phyloP scores from a whole-genome alignment of 176 grass and related monocot genomes.

The Saccharum spontaneum region DNA sequence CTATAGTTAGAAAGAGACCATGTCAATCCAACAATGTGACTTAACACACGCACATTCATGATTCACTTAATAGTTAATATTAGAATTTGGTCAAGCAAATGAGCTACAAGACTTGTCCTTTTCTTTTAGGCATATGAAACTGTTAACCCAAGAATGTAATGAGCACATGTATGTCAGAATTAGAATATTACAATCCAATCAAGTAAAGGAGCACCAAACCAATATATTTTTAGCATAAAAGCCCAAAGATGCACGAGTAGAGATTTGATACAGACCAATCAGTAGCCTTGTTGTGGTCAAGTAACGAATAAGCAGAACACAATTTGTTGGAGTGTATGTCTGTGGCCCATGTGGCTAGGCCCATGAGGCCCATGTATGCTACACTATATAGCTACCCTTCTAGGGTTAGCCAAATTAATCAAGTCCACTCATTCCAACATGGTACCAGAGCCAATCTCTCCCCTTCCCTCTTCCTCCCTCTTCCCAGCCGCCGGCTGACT shows the following conservation, averaged over 20 bases:
- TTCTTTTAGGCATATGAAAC: not conserved
- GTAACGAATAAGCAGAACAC: no score
- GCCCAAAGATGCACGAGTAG: not conserved
- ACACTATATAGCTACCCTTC: no score
- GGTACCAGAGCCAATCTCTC: no score
- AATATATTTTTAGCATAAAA: not conserved
- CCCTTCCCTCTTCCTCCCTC: no score
- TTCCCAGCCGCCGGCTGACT: no score
- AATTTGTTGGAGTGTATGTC: no score
- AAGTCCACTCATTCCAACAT: no score
- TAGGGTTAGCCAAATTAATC: no score
- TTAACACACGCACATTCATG: not conserved
- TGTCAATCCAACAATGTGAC: slow-evolving; percentile 19
- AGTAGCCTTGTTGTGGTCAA: not conserved
- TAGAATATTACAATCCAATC: not conserved
- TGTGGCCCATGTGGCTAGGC: no score
- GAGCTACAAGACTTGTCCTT: slow-evolving; percentile 1
- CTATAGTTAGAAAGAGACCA: slow-evolving; percentile 46
- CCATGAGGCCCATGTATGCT: no score
- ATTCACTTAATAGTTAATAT: not conserved
- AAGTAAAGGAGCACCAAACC: not conserved
- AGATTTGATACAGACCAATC: not conserved
- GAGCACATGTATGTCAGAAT: not conserved
- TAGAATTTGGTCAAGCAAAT: slow-evolving; percentile 32
- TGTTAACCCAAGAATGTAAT: slow-evolving; percentile 1